A percentile compares a stretch with the other conserved stretches of the same genome.
phyloP scores from a whole-genome alignment of 2,329 filamentous ascomycete species.

The Lachnellula suecica region DNA sequence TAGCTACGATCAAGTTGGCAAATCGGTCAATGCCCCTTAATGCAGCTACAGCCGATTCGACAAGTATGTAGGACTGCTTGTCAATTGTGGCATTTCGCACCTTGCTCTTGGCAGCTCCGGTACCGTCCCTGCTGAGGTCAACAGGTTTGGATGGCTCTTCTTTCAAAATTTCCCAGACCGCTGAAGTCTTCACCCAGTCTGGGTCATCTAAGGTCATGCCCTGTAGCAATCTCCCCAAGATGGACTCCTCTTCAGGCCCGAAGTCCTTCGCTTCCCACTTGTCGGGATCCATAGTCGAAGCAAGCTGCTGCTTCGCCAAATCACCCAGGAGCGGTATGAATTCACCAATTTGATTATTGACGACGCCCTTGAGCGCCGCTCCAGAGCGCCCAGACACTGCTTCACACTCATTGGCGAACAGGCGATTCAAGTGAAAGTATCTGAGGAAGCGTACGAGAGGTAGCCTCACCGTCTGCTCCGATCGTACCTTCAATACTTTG shows the following conservation, averaged over 20 bases:
- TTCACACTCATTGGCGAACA: conserved; percentile 86
- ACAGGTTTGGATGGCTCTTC: too few relatives aligned
- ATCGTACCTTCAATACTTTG: conserved; percentile 74
- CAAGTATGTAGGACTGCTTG: too few relatives aligned
- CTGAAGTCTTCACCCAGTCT: conserved; percentile 68
- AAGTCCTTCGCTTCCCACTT: conserved; percentile 81
- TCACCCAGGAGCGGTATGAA: conserved; percentile 74
- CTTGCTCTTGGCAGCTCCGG: too few relatives aligned
- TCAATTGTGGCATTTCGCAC: too few relatives aligned
- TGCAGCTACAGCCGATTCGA: too few relatives aligned
- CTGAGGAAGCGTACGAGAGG: conserved; percentile 71
- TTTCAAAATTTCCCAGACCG: too few relatives aligned
- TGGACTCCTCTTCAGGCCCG: conserved; percentile 55
- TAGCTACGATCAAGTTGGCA: conserved; percentile 79
- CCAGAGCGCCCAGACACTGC: conserved; percentile 78
- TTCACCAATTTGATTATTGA: conserved; percentile 79
- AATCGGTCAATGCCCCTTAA: too few relatives aligned
- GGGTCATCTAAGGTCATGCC: conserved; percentile 70
- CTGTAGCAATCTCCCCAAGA: conserved; percentile 58
- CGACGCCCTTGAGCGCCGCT: conserved; percentile 71
- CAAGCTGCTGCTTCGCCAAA: conserved; percentile 70
- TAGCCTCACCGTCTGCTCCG: conserved; percentile 69
- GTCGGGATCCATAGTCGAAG: conserved; percentile 76
- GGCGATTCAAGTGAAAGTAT: conserved; percentile 78
- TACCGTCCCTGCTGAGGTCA: too few relatives aligned